Evolutionary conservation across 176 grass and related monocot genomes (phyloP), one percentile per base, ranked within the genome.

Genomic region (Zoysia pacifica): DNA sequence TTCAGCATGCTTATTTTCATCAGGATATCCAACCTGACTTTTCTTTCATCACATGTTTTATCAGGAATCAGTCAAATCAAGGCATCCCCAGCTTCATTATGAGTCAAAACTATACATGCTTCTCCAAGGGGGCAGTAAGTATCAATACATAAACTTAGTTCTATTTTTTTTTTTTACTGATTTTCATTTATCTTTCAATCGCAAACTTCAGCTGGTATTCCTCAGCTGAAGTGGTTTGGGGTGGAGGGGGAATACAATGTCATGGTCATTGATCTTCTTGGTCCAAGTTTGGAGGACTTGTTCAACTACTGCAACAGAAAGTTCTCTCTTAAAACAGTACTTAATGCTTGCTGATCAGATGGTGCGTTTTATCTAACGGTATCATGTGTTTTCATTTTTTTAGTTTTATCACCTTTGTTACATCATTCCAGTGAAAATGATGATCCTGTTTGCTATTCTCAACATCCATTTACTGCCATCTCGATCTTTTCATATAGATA

Each of bases 181-280:
- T 83, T 73, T 75, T 67, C 18, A 81, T 80, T 74, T 79, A 63
- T 77, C 69, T 14, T 38, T 75, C 37, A 20, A 43, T 63, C 79
- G 18, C 38, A 73, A 91, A 80, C 58, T 86, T 56, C 81, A 96
- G 93, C 90, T 88, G 93, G 93, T 9, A 81, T 96, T 83, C 93
- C 93, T 62, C 90, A 86, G 75, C 48, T 96, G 67, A 96, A 96
- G 59, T 96, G 90, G 90, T 92, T 96, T 71, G 93, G 93, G 11
- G 87, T 96, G 64, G 93, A 96, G 48, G 93, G 93, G 67, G 93
- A 96, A 53, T 96, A 96, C 85, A 96, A 96, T 93, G 82, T 90
- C 58, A 96, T 96, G 93, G 93, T 92, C 73, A 96, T 96, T 71
- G 93, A 96, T 89, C 93, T 96, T 86, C 93, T 96, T 83, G 93